Evolutionary conservation across 2,329 filamentous ascomycete genomes (phyloP).

Genomic region (Aspergillus tamarii): DNA sequence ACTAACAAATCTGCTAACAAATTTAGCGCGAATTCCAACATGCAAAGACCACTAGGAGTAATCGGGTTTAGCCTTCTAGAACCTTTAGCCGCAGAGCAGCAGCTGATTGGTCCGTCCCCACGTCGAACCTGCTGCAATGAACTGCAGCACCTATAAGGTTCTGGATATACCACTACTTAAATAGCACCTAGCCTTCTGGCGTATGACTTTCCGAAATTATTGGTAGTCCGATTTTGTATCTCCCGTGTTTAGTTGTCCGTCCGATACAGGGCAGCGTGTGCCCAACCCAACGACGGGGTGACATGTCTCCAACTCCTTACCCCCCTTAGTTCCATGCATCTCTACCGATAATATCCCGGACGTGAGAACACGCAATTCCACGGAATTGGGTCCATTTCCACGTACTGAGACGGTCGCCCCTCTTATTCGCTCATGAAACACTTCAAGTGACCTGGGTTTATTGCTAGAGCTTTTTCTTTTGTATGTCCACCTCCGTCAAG

Average conservation of each 20-base stretch:
- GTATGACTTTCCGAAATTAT: not conserved
- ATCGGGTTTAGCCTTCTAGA: not conserved
- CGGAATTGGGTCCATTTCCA: not conserved
- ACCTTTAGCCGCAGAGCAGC: not conserved
- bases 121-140: not conserved
- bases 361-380: not conserved
- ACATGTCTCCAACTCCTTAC: constrained; percentile 2
- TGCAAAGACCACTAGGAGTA: not conserved
- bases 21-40: constrained; percentile 3
- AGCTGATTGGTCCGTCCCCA: not conserved
- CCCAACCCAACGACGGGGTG: not conserved
- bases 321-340: not conserved
- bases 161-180: not conserved
- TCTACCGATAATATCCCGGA: not conserved
- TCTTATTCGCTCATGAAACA: not conserved
- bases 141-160: constrained; percentile 1
- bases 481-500: not conserved
- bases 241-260: not conserved
- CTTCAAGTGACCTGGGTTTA: not conserved
- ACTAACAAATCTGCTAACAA: constrained; percentile 1
- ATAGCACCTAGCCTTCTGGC: not conserved
- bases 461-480: not conserved
- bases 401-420: not conserved
- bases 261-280: not conserved
- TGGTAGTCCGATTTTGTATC: not conserved